Evolutionary conservation across 129 eudicot species (phyloP).

Genomic region (Lactuca sativa): DNA sequence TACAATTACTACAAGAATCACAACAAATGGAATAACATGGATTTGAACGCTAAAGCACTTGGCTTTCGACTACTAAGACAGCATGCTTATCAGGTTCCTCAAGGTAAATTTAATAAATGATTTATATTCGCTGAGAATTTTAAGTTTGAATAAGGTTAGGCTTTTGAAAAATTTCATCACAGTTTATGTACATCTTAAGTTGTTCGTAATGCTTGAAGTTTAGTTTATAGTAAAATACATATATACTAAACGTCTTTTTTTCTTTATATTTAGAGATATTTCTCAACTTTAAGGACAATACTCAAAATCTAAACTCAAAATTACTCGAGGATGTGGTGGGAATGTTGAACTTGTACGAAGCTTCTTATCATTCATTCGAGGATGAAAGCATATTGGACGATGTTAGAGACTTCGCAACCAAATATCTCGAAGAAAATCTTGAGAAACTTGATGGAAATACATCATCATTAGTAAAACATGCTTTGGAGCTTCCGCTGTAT

Average conservation of each 20-base stretch:
- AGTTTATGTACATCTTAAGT: too few relatives aligned
- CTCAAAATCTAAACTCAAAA: neutral
- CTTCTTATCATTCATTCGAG: conserved; percentile 12
- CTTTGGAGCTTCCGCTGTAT: conserved; percentile 25
- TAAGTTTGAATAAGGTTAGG: too few relatives aligned
- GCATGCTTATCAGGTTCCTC: conserved; percentile 23
- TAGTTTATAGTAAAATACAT: neutral
- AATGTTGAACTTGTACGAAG: conserved; percentile 1
- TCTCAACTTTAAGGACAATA: neutral
- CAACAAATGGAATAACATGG: conserved; percentile 8
- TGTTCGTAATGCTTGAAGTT: too few relatives aligned
- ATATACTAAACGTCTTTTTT: neutral
- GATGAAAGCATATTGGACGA: neutral
- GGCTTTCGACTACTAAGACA: conserved; percentile 36
- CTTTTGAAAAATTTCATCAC: too few relatives aligned
- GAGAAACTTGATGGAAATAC: neutral
- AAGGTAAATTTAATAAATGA: conserved; percentile 17
- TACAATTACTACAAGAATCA: neutral
- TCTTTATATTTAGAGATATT: neutral
- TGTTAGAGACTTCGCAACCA: neutral
- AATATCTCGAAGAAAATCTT: neutral
- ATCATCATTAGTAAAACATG: conserved; percentile 5
- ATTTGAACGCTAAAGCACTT: conserved; percentile 28
- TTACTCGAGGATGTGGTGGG: neutral
- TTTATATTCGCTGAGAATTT: too few relatives aligned